phyloP scores from a whole-genome alignment of 352 stramenopile species.

The Globisporangium canariense region DNA sequence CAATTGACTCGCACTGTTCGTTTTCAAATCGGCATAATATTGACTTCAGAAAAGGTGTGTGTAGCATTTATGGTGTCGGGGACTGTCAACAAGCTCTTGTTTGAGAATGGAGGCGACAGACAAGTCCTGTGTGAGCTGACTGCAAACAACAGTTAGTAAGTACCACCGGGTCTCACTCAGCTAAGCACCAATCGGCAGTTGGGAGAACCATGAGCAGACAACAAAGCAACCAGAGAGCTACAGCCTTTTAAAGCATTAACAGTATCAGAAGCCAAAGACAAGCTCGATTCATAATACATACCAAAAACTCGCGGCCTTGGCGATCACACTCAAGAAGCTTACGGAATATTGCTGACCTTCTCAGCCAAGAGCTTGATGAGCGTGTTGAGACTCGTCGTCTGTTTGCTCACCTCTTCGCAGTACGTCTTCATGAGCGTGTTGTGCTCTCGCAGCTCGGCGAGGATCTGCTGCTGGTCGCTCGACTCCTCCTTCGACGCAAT shows the following conservation, averaged over 20 bases:
- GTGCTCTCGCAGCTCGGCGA: constrained; percentile 6
- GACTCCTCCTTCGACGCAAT: not conserved
- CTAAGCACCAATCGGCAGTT: too few relatives aligned
- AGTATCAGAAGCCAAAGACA: not conserved
- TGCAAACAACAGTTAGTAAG: too few relatives aligned
- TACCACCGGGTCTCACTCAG: too few relatives aligned
- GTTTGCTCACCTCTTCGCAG: constrained; percentile 1
- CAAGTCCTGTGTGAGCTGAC: too few relatives aligned
- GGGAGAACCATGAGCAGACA: too few relatives aligned
- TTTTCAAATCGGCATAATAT: not conserved
- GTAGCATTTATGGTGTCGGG: not conserved
- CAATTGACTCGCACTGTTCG: not conserved
- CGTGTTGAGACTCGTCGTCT: constrained; percentile 4
- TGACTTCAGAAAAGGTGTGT: not conserved
- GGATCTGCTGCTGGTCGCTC: constrained; percentile 2
- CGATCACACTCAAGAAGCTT: not conserved
- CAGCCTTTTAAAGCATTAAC: too few relatives aligned
- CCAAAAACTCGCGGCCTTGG: not conserved
- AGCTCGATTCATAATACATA: not conserved
- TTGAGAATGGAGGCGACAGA: too few relatives aligned
- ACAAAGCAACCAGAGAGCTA: too few relatives aligned
- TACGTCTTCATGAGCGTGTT: constrained; percentile 9
- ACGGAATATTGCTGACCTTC: constrained; percentile 1
- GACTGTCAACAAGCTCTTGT: not conserved
- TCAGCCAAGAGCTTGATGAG: not conserved